These are phyloP conservation scores for Alopecurus myosuroides DNA, from an alignment of 176 grass and related monocot genomes.

Conservation along the genomic window DNA sequence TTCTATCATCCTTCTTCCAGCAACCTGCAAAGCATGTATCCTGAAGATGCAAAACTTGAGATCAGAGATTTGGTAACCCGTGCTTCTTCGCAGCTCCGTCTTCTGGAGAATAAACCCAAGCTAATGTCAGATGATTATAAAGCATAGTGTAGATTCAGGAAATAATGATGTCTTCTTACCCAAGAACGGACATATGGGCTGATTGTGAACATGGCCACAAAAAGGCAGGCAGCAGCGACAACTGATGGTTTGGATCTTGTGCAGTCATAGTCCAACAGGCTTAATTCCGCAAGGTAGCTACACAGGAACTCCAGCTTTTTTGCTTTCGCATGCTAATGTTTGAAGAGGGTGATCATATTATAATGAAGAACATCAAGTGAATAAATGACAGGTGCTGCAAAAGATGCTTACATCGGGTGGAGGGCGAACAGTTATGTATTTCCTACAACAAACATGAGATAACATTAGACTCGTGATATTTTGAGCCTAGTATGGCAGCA, in stretches of 20 bases:
- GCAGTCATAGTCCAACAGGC: too few species aligned
- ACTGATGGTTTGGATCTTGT: too few species aligned
- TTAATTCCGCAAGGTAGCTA: too few species aligned
- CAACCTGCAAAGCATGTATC: constrained; percentile 33
- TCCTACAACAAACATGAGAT: too few species aligned
- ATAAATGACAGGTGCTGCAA: neutral
- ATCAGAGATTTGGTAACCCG: constrained; percentile 35
- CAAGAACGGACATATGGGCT: too few species aligned
- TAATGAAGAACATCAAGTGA: neutral
- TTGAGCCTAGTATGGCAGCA: neutral
- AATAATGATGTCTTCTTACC: neutral
- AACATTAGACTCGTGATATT: too few species aligned
- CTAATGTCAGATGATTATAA: neutral
- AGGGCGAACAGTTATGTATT: neutral
- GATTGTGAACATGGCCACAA: too few species aligned
- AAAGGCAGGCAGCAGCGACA: too few species aligned
- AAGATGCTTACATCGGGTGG: constrained; percentile 41
- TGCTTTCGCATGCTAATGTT: neutral
- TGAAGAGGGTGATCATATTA: neutral
- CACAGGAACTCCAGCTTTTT: too few species aligned
- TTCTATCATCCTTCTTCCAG: neutral
- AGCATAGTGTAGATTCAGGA: neutral
- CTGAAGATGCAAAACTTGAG: constrained; percentile 26
- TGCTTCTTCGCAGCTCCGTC: constrained; percentile 20
- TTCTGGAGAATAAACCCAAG: constrained; percentile 29